A percentile compares a stretch with the other conserved stretches of the same genome.
phyloP scores from a whole-genome alignment of 495 filamentous ascomycete genomes.

The Elasticomyces elasticus region DNA sequence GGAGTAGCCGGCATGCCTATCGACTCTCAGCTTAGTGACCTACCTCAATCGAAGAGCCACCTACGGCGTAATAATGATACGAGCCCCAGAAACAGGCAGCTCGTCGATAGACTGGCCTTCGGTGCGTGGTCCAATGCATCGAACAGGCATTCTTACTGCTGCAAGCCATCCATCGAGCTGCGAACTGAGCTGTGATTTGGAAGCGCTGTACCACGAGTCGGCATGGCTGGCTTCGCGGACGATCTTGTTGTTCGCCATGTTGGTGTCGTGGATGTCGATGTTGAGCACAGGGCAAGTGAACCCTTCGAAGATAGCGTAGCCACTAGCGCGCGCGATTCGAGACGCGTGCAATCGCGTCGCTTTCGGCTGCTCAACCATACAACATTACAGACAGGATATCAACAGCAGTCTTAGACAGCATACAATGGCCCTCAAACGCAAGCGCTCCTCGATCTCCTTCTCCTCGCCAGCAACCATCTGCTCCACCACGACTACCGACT shows the following conservation, averaged over 20 bases:
- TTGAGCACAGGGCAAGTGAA: too few species aligned
- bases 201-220: conserved; percentile 78
- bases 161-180: conserved; percentile 75
- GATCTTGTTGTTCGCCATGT: conserved; percentile 36
- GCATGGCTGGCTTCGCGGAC: conserved; percentile 59
- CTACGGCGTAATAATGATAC: conserved; percentile 93
- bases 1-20: conserved; percentile 86
- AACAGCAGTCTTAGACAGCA: not conserved
- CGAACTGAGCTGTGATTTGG: conserved; percentile 45
- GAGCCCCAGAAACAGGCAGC: conserved; percentile 65
- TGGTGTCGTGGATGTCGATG: not conserved
- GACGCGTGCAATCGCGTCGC: not conserved
- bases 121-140: conserved; percentile 30
- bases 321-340: too few species aligned
- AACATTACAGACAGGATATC: not conserved
- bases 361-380: not conserved
- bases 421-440: conserved; percentile 33
- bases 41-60: conserved; percentile 24
- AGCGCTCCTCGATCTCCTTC: conserved; percentile 26
- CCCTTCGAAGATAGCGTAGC: too few species aligned
- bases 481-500: conserved; percentile 14
- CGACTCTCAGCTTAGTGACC: conserved; percentile 17
- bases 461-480: conserved; percentile 24
- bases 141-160: conserved; percentile 54
- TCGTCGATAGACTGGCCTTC: conserved; percentile 38